Evolutionary conservation across 2,329 filamentous ascomycete species (phyloP), one percentile per base, ranked within the genome.

Genomic region (Trichothecium roseum): DNA sequence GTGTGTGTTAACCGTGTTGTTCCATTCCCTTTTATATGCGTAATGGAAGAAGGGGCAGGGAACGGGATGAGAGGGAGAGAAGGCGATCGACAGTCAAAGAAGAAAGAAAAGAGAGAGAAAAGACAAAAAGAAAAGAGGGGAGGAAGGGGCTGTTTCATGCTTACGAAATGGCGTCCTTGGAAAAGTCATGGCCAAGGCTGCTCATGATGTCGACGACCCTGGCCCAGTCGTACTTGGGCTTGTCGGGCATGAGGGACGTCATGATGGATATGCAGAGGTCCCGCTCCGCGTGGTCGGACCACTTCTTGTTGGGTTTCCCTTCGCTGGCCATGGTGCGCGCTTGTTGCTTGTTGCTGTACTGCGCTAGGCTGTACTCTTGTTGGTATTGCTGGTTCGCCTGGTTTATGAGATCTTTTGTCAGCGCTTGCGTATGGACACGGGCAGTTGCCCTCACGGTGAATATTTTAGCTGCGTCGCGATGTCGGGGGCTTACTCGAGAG

Each of bases 101-200:
- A 18, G 18, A 3, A 15, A 14, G 8, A 12, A 22, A 14, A 8
- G 29, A 10, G 9, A 18, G 30, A 7, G 4, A 27, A 18, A 10
- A n/a, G 18, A 30, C 1, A 8, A 6, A 14, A 33, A n/a, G 26
- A 20, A 30, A 17, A n/a, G 16, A 18, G 15, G 12, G 14, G 34
- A 30, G 18, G 18, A 35, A 26, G 24, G 18, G 28, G 22, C 12
- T 8, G 15, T 8, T 18, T 15, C 10, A 51, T 58, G 28, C n/a
- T n/a, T 45, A 63, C 60, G 46, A 52, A 27, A 63, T 53, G 24
- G 60, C 60, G n/a, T 58, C 56, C 24, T 56, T 53, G 37, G 54
- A 56, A 22, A 62, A 63, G 8, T 37, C 24, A 17, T 62, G 54
- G 8, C 57, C 58, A 13, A 56, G 46, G 3, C 37, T 16, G 3